Evolutionary conservation across 2,329 filamentous ascomycete genomes (phyloP), one percentile per base, ranked within the genome.

Genomic region (Albophoma yamanashiensis): DNA sequence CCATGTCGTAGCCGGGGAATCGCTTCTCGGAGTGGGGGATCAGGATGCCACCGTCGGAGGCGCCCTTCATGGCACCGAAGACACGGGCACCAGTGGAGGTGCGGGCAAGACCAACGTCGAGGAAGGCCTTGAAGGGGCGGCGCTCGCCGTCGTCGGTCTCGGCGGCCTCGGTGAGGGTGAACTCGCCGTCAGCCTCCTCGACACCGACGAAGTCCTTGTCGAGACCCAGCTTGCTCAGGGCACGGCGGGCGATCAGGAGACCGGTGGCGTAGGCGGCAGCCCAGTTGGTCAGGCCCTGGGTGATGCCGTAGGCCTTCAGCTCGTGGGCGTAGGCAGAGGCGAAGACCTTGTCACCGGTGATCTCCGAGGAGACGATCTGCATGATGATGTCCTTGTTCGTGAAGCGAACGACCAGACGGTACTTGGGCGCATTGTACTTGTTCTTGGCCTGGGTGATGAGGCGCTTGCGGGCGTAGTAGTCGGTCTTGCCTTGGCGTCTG

Each of bases 341-440:
- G 79, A 97, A 91, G 79, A 99, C 89, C 87, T 97, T 97, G 88
- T 99, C 94, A 75, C 94, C 94, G 69, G 84, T 87, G 82, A 99
- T 89, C 85, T 99, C 94, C 63, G 94, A 95, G 76, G 85, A 89
- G 78, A 99, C 87, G 78, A 99, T 94, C 85, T 99, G 94, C 82
- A 87, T 88, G 82, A 97, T 89, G 84, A 97, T 96, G 86, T 99
- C 93, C 81, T 92, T 91, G 89, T 97, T 96, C 85, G 91, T 95
- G 89, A 96, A 96, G 79, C 94, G 94, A 77, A 99, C 91, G 69
- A 99, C 94, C 75, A 99, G 89, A 76, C 94, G 91, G 89, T 99
- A 97, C 88, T 99, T 99, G 81, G 94, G 94, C 67, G 94, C 89
- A 83, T 96, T 96, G 89, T 97, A 99, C 89, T 99, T 99, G 91